Conservation (phyloP, 2,329 filamentous ascomycete genomes). For the Colletotrichum camelliae region DNA sequence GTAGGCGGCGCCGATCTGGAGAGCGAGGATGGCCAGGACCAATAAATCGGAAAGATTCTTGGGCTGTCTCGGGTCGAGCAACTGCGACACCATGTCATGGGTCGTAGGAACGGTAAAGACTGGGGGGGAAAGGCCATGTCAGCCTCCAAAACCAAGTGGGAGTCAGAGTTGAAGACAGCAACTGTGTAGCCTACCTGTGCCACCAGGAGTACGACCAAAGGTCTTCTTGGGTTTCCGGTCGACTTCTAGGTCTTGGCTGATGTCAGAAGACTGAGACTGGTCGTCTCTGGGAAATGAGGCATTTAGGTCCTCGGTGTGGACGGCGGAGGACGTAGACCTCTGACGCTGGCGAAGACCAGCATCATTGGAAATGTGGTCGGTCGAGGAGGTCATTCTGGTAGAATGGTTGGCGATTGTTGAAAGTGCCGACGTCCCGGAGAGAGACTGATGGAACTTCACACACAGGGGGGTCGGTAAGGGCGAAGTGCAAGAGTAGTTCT, state of each 20-base stretch:
- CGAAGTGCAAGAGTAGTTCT: conserved; percentile 14
- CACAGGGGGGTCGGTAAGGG: conserved; percentile 20
- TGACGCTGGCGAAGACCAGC: conserved; percentile 19
- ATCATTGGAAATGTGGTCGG: conserved; percentile 15
- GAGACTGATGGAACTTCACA: conserved; percentile 4
- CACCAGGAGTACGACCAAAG: conserved; percentile 88
- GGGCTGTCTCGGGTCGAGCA: conserved; percentile 91
- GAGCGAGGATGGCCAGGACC: conserved; percentile 78
- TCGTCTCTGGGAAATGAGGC: neutral
- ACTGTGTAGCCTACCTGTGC: conserved; percentile 71
- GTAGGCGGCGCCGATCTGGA: conserved; percentile 78
- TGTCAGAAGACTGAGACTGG: neutral
- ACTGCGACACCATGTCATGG: conserved; percentile 98
- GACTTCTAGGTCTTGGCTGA: neutral
- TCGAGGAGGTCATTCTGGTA: conserved; percentile 25
- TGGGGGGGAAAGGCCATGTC: conserved; percentile 41
- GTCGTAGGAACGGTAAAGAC: conserved; percentile 96
- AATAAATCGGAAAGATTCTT: conserved; percentile 90
- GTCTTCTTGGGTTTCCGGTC: conserved; percentile 67
- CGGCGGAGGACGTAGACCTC: neutral
- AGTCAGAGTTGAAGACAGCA: neutral
- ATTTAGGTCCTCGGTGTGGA: neutral
- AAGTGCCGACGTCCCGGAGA: neutral
- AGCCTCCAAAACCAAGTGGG: neutral
- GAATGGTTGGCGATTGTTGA: neutral